Base-by-base conservation (phyloP, 139 green algal species). In the Zygnema cylindricum region DNA sequence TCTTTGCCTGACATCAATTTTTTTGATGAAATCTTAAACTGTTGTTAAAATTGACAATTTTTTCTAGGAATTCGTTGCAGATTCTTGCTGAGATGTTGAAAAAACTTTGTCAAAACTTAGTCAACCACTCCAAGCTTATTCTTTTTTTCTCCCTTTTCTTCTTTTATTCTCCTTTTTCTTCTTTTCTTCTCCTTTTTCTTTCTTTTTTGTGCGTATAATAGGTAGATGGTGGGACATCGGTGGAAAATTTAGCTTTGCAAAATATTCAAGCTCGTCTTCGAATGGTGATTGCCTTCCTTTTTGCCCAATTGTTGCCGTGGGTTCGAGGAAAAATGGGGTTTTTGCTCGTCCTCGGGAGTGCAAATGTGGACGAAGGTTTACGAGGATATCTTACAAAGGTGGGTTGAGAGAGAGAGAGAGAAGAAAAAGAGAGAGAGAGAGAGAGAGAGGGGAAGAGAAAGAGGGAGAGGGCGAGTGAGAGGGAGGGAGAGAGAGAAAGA, bases 301-400 rank as follows among this genome's bases (percentile, higher is more conserved):
- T 94, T 41, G 92, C 92, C 33, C 82, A 90, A 40, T 77, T 92
- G 84, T 69, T 92, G 78, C 88, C 88, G 1, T 79, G 92, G 32
- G 30, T n/a, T 2, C 69, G 85, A 90, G 89, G 92, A 33, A 83
- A 43, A 23, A 25, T 23, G 3, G 96, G 96, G 33, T 99, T 97
- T 82, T 90, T 98, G 69, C 95, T 99, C 38, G 97, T 99, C 76
- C 94, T 99, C 75, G 96, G 96, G 11, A 95, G 84, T 71, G 95
- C 96, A 38, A 99, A 99, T 90, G 97, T 99, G 86, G 97, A 99
- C 89, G 97, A 99, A 90, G 95, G 92, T 16, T 93, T 99, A 49
- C 43, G 91, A 39, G 92, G 91, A 0, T 94, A 94, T 85, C 79
- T 94, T 39, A 94, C 92, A 23, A 94, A 94, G 85, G 85, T 85